A percentile compares a stretch with the other conserved stretches of the same genome.
Conservation (phyloP, 805 yeast species). For the Starmerella stigmatis region DNA sequence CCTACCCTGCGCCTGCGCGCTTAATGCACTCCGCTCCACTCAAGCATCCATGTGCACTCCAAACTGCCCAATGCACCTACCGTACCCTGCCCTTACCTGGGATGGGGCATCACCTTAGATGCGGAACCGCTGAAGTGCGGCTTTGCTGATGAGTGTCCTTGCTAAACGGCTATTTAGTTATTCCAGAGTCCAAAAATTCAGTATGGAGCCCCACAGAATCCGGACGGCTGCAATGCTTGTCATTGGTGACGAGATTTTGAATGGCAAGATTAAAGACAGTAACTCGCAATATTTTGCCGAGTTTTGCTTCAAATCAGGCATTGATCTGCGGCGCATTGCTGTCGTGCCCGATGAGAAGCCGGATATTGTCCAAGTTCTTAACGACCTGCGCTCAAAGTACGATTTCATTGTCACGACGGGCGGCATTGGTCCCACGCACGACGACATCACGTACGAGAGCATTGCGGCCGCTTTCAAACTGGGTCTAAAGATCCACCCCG, state of each 20-base stretch:
- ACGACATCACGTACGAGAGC: slow-evolving; percentile 73
- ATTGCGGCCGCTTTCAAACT: slow-evolving; percentile 55
- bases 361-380: slow-evolving; percentile 50
- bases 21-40: too few relatives aligned
- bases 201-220: neutral
- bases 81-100: neutral
- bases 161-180: neutral
- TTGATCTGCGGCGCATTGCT: slow-evolving; percentile 53
- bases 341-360: slow-evolving; percentile 68
- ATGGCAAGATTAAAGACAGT: slow-evolving; percentile 73
- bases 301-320: slow-evolving; percentile 55
- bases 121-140: too few relatives aligned
- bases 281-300: slow-evolving; percentile 65
- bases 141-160: neutral
- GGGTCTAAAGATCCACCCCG: slow-evolving; percentile 42
- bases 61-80: too few relatives aligned
- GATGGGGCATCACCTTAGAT: too few relatives aligned
- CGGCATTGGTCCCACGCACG: slow-evolving; percentile 81
- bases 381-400: slow-evolving; percentile 39
- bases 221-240: slow-evolving; percentile 34
- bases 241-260: slow-evolving; percentile 82
- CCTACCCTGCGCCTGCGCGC: too few relatives aligned
- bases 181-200: neutral
- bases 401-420: slow-evolving; percentile 65
- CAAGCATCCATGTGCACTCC: too few relatives aligned